Evolutionary conservation across 2,329 filamentous ascomycete species (phyloP).

Genomic region (Aspergillus sp.): DNA sequence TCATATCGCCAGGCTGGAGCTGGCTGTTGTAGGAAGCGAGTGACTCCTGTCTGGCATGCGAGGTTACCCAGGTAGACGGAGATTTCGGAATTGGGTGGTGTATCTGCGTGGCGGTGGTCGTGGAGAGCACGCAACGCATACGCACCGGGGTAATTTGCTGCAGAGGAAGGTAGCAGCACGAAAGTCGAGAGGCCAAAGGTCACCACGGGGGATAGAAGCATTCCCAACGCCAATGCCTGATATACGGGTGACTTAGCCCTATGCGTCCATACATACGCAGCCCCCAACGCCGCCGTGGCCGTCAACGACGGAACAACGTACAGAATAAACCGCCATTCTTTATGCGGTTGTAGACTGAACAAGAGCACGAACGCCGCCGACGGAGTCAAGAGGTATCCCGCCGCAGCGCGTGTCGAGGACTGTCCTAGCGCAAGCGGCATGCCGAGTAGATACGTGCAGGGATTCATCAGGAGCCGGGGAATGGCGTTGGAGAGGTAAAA

Average conservation of each 20-base stretch:
- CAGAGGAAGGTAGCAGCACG: conserved; percentile 72
- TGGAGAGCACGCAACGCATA: conserved; percentile 55
- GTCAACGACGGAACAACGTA: conserved; percentile 78
- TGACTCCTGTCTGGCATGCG: conserved; percentile 56
- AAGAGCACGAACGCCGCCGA: conserved; percentile 63
- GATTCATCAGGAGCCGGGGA: conserved; percentile 77
- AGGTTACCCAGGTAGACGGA: conserved; percentile 52
- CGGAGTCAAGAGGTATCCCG: conserved; percentile 54
- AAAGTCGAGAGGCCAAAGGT: conserved; percentile 54
- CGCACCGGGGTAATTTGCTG: conserved; percentile 89
- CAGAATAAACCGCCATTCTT: conserved; percentile 91
- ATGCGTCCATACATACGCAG: conserved; percentile 60
- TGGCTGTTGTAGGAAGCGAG: conserved; percentile 47
- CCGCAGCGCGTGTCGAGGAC: conserved; percentile 43
- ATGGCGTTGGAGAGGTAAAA: conserved; percentile 79
- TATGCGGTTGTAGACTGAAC: conserved; percentile 87
- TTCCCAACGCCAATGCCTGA: conserved; percentile 44
- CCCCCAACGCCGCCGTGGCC: conserved; percentile 64
- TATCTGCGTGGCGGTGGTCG: conserved; percentile 13
- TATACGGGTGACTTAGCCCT: conserved; percentile 54
- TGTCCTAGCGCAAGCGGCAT: conserved; percentile 46
- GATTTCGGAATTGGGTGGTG: conserved; percentile 17
- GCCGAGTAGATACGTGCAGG: conserved; percentile 49
- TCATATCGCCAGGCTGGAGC: conserved; percentile 47
- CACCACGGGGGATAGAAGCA: conserved; percentile 53